Evolutionary conservation across 306 rosid genomes (phyloP).

Genomic region (Casuarina equisetifolia): DNA sequence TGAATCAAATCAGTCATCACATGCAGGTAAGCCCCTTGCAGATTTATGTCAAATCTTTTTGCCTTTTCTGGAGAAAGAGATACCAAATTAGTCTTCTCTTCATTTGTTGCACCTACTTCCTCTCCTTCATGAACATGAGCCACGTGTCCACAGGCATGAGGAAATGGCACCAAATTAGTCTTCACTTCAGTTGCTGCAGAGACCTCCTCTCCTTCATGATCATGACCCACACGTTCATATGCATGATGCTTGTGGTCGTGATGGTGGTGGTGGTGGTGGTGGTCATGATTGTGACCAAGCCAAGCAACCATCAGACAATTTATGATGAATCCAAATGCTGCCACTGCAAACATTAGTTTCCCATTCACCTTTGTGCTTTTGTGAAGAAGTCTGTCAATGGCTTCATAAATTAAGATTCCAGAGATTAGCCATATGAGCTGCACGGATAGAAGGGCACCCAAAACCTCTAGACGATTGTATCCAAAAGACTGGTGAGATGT

Average conservation of each 20-base stretch:
- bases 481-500: slow-evolving; percentile 77
- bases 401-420: slow-evolving; percentile 73
- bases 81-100: slow-evolving; percentile 49
- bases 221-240: slow-evolving; percentile 24
- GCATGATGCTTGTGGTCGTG: slow-evolving; percentile 18
- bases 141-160: slow-evolving; percentile 15
- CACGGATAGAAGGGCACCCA: slow-evolving; percentile 86
- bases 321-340: slow-evolving; percentile 76
- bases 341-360: slow-evolving; percentile 73
- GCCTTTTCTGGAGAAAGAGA: slow-evolving; percentile 33
- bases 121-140: slow-evolving; percentile 40
- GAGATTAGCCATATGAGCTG: slow-evolving; percentile 89
- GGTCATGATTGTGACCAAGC: slow-evolving; percentile 74
- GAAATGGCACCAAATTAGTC: slow-evolving; percentile 39
- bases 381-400: slow-evolving; percentile 53
- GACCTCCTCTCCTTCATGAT: slow-evolving; percentile 43
- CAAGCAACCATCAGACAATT: slow-evolving; percentile 76
- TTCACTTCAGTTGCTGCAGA: slow-evolving; percentile 41
- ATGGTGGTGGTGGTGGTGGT: not conserved
- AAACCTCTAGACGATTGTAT: slow-evolving; percentile 78
- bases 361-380: slow-evolving; percentile 56
- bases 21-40: slow-evolving; percentile 95
- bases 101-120: slow-evolving; percentile 33
- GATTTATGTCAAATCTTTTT: slow-evolving; percentile 55
- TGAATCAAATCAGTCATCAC: slow-evolving; percentile 88